Percentiles rank a stretch among this genome's conserved stretches.
Evolutionary conservation across 371 early-diverging fungal genomes (phyloP).

Genomic region (Zychaea mexicana): DNA sequence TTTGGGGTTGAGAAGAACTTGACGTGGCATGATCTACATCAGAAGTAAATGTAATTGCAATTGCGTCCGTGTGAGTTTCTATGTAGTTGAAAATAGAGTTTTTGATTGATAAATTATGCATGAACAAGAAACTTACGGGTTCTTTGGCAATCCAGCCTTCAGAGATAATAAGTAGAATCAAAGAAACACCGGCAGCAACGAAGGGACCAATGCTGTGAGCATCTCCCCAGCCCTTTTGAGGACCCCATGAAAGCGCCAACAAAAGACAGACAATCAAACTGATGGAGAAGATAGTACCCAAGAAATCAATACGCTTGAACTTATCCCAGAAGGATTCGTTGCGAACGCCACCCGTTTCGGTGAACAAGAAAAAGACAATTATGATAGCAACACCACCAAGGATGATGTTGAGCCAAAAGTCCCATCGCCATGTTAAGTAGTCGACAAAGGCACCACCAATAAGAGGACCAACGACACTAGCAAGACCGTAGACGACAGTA

Average conservation of each 20-base stretch:
- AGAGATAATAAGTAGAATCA: slow-evolving; percentile 2
- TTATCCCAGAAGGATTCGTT: slow-evolving; percentile 46
- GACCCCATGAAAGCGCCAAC: slow-evolving; percentile 57
- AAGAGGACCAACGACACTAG: slow-evolving; percentile 73
- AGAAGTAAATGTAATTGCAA: not conserved
- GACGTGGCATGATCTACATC: slow-evolving; percentile 12
- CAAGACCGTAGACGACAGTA: slow-evolving; percentile 68
- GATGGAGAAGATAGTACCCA: slow-evolving; percentile 26
- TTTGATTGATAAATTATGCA: not conserved
- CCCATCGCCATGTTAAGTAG: slow-evolving; percentile 73
- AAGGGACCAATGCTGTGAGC: slow-evolving; percentile 11
- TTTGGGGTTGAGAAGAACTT: slow-evolving; percentile 10
- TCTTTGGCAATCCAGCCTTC: slow-evolving; percentile 20
- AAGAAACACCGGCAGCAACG: slow-evolving; percentile 9
- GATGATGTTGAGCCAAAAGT: slow-evolving; percentile 81
- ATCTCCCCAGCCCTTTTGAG: slow-evolving; percentile 6
- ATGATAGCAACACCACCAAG: slow-evolving; percentile 59
- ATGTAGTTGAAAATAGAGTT: too few relatives aligned
- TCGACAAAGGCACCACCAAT: slow-evolving; percentile 71
- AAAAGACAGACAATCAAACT: slow-evolving; percentile 41
- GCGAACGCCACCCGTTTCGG: slow-evolving; percentile 35
- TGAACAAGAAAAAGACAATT: slow-evolving; percentile 52
- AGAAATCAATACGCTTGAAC: slow-evolving; percentile 65
- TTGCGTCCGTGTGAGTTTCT: too few relatives aligned
- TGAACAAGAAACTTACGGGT: slow-evolving; percentile 9